Evolutionary conservation across 345 rosid species (phyloP).

Genomic region (Erysimum cheiranthoides): DNA sequence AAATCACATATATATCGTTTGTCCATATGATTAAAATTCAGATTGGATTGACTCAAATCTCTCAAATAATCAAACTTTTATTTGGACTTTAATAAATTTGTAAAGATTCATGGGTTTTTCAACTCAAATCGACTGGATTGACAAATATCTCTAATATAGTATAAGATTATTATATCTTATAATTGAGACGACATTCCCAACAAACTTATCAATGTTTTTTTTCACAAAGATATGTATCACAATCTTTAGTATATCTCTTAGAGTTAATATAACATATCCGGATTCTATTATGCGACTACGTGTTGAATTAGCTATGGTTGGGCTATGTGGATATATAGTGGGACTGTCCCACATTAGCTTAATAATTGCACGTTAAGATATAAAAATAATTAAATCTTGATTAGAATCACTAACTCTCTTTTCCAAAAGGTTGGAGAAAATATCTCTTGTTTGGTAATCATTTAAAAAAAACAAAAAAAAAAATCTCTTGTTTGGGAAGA

Average conservation of each 20-base stretch:
- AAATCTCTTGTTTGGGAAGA: constrained; percentile 22
- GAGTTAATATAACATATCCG: constrained; percentile 13
- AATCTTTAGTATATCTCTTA: constrained; percentile 11
- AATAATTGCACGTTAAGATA: constrained; percentile 30
- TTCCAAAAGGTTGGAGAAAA: constrained; percentile 37
- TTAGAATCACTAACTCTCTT: constrained; percentile 32
- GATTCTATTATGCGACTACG: constrained; percentile 28
- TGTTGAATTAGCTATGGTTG: constrained; percentile 33
- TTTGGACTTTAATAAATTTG: background rate
- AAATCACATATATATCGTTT: background rate
- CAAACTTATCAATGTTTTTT: background rate
- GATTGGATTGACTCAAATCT: background rate
- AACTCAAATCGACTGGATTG: background rate
- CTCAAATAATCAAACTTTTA: background rate
- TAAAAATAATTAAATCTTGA: constrained; percentile 12
- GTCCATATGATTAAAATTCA: background rate
- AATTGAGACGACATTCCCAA: background rate
- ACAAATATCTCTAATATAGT: background rate
- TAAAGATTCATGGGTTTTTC: background rate
- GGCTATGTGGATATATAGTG: constrained; percentile 10
- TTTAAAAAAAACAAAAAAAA: background rate
- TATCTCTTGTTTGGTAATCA: background rate
- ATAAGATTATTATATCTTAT: background rate
- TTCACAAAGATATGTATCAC: background rate
- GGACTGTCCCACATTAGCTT: constrained; percentile 40